Percentiles rank a stretch among this genome's conserved stretches.
Conservation (phyloP, 2,329 filamentous ascomycete genomes). For the Talaromyces sp. region DNA sequence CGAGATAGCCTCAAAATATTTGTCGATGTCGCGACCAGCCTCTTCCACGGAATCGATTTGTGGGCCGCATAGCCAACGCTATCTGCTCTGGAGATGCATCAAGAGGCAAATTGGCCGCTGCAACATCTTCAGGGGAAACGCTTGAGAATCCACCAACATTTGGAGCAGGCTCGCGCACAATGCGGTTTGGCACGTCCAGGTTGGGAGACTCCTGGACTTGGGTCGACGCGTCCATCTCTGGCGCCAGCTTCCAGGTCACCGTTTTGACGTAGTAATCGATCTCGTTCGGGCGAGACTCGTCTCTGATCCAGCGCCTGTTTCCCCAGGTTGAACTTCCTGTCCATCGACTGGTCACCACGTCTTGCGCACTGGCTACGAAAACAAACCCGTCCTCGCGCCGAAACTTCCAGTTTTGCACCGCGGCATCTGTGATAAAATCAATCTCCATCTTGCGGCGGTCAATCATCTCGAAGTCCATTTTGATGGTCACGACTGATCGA, state of each 20-base stretch:
- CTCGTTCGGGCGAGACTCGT: conserved; percentile 34
- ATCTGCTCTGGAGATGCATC: neutral
- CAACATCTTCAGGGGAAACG: neutral
- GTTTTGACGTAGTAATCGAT: conserved; percentile 43
- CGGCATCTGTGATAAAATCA: conserved; percentile 38
- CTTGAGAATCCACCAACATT: neutral
- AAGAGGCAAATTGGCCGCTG: neutral
- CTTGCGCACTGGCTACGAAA: conserved; percentile 25
- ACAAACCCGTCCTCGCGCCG: conserved; percentile 26
- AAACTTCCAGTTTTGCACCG: conserved; percentile 31
- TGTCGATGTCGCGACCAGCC: too few relatives aligned
- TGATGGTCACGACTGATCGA: conserved; percentile 32
- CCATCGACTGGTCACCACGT: conserved; percentile 35
- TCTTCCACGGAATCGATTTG: neutral
- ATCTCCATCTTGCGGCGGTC: conserved; percentile 43
- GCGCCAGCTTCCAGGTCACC: conserved; percentile 27
- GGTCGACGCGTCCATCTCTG: neutral
- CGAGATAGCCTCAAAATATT: neutral
- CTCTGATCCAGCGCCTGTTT: conserved; percentile 34
- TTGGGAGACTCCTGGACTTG: neutral
- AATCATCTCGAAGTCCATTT: conserved; percentile 46
- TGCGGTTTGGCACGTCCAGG: neutral
- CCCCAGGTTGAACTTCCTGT: conserved; percentile 42
- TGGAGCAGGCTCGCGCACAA: neutral
- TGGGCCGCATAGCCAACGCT: neutral